phyloP scores from a whole-genome alignment of 768 basidiomycete genomes.

The Lanmaoa rubissima region DNA sequence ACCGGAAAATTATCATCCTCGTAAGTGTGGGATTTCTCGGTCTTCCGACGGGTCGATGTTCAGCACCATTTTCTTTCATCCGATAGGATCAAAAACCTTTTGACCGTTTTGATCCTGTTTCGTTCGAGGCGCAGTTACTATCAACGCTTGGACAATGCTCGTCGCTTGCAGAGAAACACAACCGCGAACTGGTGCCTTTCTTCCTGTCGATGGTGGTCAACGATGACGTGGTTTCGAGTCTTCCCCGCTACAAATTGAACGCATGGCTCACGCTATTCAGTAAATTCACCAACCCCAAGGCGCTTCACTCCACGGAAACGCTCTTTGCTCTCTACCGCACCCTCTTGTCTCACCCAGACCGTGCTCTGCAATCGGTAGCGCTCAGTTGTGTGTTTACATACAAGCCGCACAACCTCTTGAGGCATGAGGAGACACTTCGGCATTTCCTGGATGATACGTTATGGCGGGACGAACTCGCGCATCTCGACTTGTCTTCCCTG shows the following conservation, averaged over 20 bases:
- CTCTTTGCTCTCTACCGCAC: conserved; percentile 65
- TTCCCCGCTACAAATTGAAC: conserved; percentile 60
- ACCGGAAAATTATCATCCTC: conserved; percentile 33
- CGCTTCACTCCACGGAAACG: conserved; percentile 64
- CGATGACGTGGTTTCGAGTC: conserved; percentile 33
- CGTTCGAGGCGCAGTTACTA: conserved; percentile 83
- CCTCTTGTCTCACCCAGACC: conserved; percentile 85
- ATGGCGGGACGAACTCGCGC: conserved; percentile 85
- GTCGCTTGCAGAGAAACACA: conserved; percentile 80
- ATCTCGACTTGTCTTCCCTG: conserved; percentile 64
- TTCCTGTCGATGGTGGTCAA: conserved; percentile 57
- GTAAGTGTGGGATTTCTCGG: conserved; percentile 24
- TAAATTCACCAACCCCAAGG: conserved; percentile 93
- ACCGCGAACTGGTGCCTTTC: conserved; percentile 80
- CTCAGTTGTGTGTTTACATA: conserved; percentile 81
- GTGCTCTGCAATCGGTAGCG: conserved; percentile 68
- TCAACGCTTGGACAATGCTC: conserved; percentile 64
- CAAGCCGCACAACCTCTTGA: conserved; percentile 56
- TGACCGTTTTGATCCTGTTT: conserved; percentile 67
- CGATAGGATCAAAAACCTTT: conserved; percentile 38
- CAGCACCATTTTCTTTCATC: not conserved
- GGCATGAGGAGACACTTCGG: conserved; percentile 62
- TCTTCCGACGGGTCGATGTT: not conserved
- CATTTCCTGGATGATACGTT: conserved; percentile 78
- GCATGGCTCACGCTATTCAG: conserved; percentile 84